phyloP scores from a whole-genome alignment of 2,329 filamentous ascomycete species.

The Aspergillus sp. region DNA sequence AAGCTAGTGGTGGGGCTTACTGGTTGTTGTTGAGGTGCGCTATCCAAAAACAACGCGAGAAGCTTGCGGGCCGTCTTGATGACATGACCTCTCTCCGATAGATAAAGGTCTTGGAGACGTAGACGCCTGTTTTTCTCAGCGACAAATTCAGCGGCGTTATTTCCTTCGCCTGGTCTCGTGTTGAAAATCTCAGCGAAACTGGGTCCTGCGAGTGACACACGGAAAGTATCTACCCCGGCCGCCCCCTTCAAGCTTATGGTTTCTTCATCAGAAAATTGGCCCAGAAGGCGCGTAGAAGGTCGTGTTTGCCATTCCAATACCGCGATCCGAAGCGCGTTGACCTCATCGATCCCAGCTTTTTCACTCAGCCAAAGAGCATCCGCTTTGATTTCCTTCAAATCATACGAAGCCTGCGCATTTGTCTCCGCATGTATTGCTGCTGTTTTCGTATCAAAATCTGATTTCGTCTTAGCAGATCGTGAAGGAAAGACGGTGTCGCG shows the following conservation, averaged over 20 bases:
- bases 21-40: slow-evolving; percentile 11
- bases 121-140: slow-evolving; percentile 62
- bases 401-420: slow-evolving; percentile 64
- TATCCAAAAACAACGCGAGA: slow-evolving; percentile 33
- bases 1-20: slow-evolving; percentile 18
- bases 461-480: slow-evolving; percentile 63
- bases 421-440: slow-evolving; percentile 82
- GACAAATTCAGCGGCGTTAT: slow-evolving; percentile 53
- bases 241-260: slow-evolving; percentile 73
- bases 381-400: slow-evolving; percentile 76
- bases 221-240: slow-evolving; percentile 64
- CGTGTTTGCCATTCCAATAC: slow-evolving; percentile 82
- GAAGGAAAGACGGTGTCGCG: slow-evolving; percentile 68
- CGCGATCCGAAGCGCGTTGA: slow-evolving; percentile 76
- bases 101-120: slow-evolving; percentile 69
- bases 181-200: slow-evolving; percentile 36
- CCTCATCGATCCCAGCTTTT: slow-evolving; percentile 73
- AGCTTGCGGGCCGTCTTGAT: slow-evolving; percentile 61
- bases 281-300: slow-evolving; percentile 68
- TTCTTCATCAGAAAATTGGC: slow-evolving; percentile 75
- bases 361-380: slow-evolving; percentile 86
- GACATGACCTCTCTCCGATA: slow-evolving; percentile 69
- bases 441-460: slow-evolving; percentile 78
- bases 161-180: slow-evolving; percentile 25
- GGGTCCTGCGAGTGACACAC: slow-evolving; percentile 52